A percentile compares a stretch with the other conserved stretches of the same genome.
These are phyloP conservation scores for Phoenix roebelenii DNA, from an alignment of 176 grass and related monocot species.

Conservation along the genomic window DNA sequence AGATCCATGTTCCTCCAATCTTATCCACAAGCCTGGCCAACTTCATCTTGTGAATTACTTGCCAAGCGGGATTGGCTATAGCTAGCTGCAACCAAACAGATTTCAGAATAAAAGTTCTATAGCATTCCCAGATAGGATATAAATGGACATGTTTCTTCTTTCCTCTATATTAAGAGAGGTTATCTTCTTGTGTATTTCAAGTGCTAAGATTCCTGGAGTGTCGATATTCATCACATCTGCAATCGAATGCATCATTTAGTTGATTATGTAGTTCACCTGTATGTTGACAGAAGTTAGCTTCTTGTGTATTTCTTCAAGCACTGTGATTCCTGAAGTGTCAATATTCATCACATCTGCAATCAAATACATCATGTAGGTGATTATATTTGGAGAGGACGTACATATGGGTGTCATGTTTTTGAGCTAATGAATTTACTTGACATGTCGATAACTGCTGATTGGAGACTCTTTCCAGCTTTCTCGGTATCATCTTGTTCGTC, in stretches of 20 bases:
- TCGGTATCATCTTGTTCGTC: constrained; percentile 35
- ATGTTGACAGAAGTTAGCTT: constrained; percentile 45
- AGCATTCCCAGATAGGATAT: no score
- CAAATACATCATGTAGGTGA: neutral
- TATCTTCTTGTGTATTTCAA: constrained; percentile 60
- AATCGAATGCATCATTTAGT: neutral
- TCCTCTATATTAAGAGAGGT: constrained; percentile 23
- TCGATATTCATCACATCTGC: constrained; percentile 83
- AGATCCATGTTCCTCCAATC: constrained; percentile 63
- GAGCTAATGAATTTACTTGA: constrained; percentile 36
- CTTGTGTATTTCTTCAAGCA: constrained; percentile 59
- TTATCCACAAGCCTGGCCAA: constrained; percentile 36
- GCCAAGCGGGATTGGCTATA: constrained; percentile 61
- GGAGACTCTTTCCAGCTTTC: constrained; percentile 36
- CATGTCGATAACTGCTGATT: constrained; percentile 74
- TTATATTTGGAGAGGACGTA: no score
- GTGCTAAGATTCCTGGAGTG: constrained; percentile 53
- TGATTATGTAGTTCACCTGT: constrained; percentile 38
- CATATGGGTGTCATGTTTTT: no score
- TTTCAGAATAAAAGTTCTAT: no score
- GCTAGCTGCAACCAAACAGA: constrained; percentile 38
- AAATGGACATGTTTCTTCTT: neutral
- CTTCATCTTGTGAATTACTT: constrained; percentile 92
- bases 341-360: constrained; percentile 76
- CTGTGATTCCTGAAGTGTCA: constrained; percentile 67